A percentile compares a stretch with the other conserved stretches of the same genome.
Conservation (phyloP, 1,284 basidiomycete genomes). For the Pterulicium gracile region DNA sequence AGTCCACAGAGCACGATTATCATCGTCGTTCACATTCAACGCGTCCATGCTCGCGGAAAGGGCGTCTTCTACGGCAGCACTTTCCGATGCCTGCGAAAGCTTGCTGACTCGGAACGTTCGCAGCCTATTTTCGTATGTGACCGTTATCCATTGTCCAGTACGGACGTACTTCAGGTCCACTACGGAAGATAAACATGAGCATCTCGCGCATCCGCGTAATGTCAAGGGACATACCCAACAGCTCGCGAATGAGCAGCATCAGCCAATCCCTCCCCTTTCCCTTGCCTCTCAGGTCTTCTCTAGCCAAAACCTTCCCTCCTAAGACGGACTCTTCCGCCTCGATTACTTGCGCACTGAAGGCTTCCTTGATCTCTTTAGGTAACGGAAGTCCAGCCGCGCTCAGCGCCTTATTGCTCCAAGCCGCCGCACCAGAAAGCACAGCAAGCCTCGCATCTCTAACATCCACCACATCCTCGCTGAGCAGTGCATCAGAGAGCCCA, state of each 20-base stretch:
- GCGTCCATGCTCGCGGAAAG: constrained; percentile 1
- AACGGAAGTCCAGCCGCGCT: no score
- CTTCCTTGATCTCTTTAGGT: no score
- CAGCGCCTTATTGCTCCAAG: no score
- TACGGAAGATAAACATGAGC: constrained; percentile 19
- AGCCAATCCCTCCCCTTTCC: constrained; percentile 53
- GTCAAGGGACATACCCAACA: constrained; percentile 34
- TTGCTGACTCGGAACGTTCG: constrained; percentile 44
- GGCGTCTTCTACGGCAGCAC: constrained; percentile 13
- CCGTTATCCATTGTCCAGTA: constrained; percentile 8
- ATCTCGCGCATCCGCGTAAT: constrained; percentile 7
- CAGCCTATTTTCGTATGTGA: constrained; percentile 49
- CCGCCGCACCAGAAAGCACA: no score
- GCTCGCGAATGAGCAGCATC: constrained; percentile 48
- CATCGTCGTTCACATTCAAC: constrained; percentile 13
- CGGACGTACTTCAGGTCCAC: constrained; percentile 71
- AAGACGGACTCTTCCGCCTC: no score
- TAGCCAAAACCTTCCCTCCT: no score
- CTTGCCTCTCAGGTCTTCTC: constrained; percentile 16
- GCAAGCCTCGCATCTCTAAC: no score
- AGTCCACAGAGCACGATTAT: constrained; percentile 40
- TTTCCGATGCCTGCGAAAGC: constrained; percentile 25
- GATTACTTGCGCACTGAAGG: no score
- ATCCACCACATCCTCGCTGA: no score
- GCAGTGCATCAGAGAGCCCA: no score